phyloP scores from a whole-genome alignment of 1,284 basidiomycete species.

The Sparassis latifolia region DNA sequence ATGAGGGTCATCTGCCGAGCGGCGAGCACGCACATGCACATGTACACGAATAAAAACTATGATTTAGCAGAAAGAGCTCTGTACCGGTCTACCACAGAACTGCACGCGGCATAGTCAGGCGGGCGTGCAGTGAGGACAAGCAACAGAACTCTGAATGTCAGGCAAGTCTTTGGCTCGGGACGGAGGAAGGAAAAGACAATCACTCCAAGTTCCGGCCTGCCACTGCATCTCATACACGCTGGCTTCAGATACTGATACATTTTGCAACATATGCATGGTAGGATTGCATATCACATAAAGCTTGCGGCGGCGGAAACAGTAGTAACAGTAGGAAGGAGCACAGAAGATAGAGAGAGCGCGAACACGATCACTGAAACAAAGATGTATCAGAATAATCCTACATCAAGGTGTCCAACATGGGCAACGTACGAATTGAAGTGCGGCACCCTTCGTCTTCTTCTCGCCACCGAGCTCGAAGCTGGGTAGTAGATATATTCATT shows the following conservation, averaged over 20 bases:
- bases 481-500: not conserved
- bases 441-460: slow-evolving; percentile 99
- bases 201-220: not conserved
- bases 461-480: slow-evolving; percentile 99
- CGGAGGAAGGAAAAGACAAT: not conserved
- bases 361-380: slow-evolving; percentile 16
- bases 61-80: too few relatives aligned
- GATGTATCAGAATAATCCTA: slow-evolving; percentile 7
- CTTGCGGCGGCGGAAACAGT: slow-evolving; percentile 16
- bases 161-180: not conserved
- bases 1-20: too few relatives aligned
- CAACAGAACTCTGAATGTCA: not conserved
- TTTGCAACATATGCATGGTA: not conserved
- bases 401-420: not conserved
- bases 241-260: too few relatives aligned
- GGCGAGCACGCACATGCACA: too few relatives aligned
- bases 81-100: too few relatives aligned
- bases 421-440: slow-evolving; percentile 79
- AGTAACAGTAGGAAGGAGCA: slow-evolving; percentile 3
- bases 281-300: slow-evolving; percentile 23
- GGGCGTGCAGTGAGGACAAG: not conserved
- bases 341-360: slow-evolving; percentile 8
- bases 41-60: too few relatives aligned
- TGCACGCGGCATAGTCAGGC: not conserved
- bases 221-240: slow-evolving; percentile 8